Percentiles rank a stretch among this genome's conserved stretches.
Evolutionary conservation across 2,329 filamentous ascomycete genomes (phyloP).

Genomic region (Cyphellophora europaea): DNA sequence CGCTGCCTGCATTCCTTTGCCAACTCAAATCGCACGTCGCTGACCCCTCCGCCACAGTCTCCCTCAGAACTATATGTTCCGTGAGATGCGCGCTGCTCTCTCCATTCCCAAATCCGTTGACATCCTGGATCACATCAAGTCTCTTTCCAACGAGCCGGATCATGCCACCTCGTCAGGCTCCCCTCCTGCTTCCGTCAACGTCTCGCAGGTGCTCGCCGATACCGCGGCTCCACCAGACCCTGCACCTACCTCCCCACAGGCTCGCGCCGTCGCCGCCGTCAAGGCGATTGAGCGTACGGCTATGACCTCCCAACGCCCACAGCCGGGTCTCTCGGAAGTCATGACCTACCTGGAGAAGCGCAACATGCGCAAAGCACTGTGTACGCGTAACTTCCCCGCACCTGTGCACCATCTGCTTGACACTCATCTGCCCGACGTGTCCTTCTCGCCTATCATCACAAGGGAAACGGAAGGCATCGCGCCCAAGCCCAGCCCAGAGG

Average conservation of each 20-base stretch:
- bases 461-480: conserved; percentile 15
- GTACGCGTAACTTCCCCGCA: conserved; percentile 83
- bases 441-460: conserved; percentile 17
- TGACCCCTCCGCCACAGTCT: too few relatives aligned
- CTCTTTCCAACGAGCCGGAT: conserved; percentile 54
- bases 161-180: too few relatives aligned
- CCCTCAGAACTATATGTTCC: conserved; percentile 94
- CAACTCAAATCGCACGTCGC: conserved; percentile 2
- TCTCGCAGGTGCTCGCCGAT: too few relatives aligned
- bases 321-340: conserved; percentile 66
- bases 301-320: conserved; percentile 71
- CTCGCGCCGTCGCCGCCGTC: conserved; percentile 59
- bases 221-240: too few relatives aligned
- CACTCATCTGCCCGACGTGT: conserved; percentile 12
- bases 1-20: conserved; percentile 11
- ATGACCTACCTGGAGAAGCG: conserved; percentile 68
- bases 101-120: conserved; percentile 64
- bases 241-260: conserved; percentile 15
- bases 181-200: conserved; percentile 23
- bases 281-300: conserved; percentile 69
- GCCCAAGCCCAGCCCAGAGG: conserved; percentile 18
- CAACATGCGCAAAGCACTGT: conserved; percentile 67
- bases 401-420: conserved; percentile 31
- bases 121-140: conserved; percentile 81
- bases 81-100: conserved; percentile 68